Evolutionary conservation across 768 basidiomycete genomes (phyloP).

Genomic region (Lentinula raphanica): DNA sequence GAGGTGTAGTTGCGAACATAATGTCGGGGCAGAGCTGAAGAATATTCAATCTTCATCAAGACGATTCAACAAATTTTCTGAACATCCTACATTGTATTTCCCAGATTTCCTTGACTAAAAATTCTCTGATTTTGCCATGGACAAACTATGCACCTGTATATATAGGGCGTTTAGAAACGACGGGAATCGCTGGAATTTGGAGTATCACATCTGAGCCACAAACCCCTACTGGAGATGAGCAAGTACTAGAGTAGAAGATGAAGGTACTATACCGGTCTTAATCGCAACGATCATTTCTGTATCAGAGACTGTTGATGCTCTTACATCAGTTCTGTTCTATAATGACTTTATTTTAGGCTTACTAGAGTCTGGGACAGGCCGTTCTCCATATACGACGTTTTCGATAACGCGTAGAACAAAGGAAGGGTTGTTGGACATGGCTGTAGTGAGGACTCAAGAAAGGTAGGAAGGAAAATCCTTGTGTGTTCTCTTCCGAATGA

Average conservation of each 20-base stretch:
- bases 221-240: conserved; percentile 50
- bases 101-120: conserved; percentile 74
- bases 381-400: conserved; percentile 64
- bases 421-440: conserved; percentile 72
- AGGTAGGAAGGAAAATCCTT: not conserved
- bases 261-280: conserved; percentile 66
- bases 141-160: conserved; percentile 69
- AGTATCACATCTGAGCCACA: conserved; percentile 79
- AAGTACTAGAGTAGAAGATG: not conserved
- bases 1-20: conserved; percentile 89
- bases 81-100: conserved; percentile 61
- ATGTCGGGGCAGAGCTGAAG: conserved; percentile 78
- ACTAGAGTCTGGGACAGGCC: conserved; percentile 57
- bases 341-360: conserved; percentile 21
- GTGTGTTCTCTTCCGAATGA: not conserved
- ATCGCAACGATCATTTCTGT: conserved; percentile 85
- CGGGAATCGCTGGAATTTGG: conserved; percentile 7
- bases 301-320: conserved; percentile 42
- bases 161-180: conserved; percentile 10
- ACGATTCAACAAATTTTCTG: conserved; percentile 3
- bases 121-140: conserved; percentile 78
- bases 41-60: not conserved
- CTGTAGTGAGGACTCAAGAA: conserved; percentile 15
- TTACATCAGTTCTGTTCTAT: not conserved
- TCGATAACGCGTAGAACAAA: conserved; percentile 72